phyloP scores from a whole-genome alignment of 495 filamentous ascomycete species.

The Tuber indicum region DNA sequence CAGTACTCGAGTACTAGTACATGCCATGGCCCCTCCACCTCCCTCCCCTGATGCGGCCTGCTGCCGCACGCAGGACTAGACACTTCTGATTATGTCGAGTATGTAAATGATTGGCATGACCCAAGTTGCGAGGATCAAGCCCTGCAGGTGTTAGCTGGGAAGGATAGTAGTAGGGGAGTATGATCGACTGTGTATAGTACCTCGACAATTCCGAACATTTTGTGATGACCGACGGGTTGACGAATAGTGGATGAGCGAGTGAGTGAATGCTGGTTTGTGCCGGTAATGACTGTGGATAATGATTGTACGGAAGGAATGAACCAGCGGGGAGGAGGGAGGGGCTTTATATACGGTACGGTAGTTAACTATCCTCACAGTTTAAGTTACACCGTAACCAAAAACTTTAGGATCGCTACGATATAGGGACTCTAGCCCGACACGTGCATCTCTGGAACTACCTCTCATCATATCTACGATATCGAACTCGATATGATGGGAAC shows the following conservation, averaged over 20 bases:
- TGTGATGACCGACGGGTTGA: background rate
- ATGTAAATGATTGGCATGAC: background rate
- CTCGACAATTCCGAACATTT: background rate
- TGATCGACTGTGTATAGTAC: background rate
- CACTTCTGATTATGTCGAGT: background rate
- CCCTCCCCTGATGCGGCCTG: background rate
- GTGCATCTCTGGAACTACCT: background rate
- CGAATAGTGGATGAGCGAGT: background rate
- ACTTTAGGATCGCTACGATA: background rate
- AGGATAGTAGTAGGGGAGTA: background rate
- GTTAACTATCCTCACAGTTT: background rate
- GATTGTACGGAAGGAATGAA: background rate
- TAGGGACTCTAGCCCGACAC: background rate
- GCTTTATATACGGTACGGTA: background rate
- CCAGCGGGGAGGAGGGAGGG: background rate
- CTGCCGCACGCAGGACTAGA: background rate
- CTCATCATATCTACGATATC: background rate
- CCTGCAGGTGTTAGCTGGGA: background rate
- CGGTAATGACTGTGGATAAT: background rate
- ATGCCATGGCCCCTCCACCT: background rate
- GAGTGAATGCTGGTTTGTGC: background rate
- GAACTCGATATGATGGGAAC: background rate
- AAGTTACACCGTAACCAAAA: background rate
- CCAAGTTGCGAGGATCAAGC: background rate
- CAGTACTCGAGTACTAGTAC: background rate